These are phyloP conservation scores for Aspergillus jensenii DNA, from an alignment of 2,329 filamentous ascomycete genomes.

Conservation along the genomic window DNA sequence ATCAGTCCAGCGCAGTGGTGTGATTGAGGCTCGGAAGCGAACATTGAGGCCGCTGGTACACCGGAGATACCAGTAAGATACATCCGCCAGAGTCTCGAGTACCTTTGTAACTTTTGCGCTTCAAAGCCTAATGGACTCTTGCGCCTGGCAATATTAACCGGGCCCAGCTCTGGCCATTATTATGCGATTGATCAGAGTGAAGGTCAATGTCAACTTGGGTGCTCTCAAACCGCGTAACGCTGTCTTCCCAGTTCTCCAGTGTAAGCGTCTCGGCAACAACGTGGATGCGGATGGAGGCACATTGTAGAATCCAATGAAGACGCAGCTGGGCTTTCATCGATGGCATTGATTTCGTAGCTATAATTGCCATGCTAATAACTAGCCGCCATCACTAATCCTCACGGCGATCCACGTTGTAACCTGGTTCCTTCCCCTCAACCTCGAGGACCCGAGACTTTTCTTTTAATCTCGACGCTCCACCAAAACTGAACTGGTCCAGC, in stretches of 20 bases:
- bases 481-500: constrained; percentile 17
- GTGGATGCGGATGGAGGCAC: constrained; percentile 6
- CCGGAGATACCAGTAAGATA: constrained; percentile 9
- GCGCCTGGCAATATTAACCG: background rate
- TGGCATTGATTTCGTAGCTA: constrained; percentile 2
- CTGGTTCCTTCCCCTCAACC: constrained; percentile 20
- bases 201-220: background rate
- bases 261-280: constrained; percentile 12
- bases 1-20: background rate
- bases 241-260: background rate
- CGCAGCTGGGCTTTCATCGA: constrained; percentile 4
- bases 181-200: background rate
- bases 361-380: constrained; percentile 1
- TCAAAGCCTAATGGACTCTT: background rate
- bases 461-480: constrained; percentile 32
- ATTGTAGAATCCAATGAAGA: constrained; percentile 12
- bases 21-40: background rate
- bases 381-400: background rate
- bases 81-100: background rate
- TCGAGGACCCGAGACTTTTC: constrained; percentile 19
- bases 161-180: background rate
- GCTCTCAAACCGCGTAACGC: background rate
- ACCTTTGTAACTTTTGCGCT: constrained; percentile 1
- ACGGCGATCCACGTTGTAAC: constrained; percentile 9
- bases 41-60: background rate